Conservation (phyloP, 164 flowering plant species). For the Magnolia changhungtana region DNA sequence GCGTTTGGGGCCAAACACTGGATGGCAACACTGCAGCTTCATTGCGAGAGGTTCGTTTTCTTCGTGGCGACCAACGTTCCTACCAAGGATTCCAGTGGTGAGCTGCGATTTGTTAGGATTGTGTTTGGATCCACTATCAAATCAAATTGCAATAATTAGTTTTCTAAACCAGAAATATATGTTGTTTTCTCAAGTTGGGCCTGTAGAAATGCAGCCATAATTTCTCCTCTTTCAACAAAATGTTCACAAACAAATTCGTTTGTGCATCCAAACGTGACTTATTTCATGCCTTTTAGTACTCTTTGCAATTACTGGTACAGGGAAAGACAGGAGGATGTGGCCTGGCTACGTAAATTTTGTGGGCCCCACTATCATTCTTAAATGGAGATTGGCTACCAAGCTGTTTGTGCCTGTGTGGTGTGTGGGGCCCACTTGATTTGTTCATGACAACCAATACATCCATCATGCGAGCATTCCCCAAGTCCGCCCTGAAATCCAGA, state of each 20-base stretch:
- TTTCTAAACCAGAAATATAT: not conserved
- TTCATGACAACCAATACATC: no score
- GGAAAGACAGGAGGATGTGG: not conserved
- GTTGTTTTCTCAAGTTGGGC: no score
- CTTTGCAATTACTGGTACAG: not conserved
- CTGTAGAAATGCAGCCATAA: no score
- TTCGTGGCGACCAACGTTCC: constrained; percentile 99
- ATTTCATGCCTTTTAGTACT: not conserved
- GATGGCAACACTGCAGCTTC: constrained; percentile 80
- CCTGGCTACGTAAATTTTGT: not conserved
- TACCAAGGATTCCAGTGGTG: constrained; percentile 88
- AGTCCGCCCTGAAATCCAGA: no score
- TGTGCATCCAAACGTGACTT: not conserved
- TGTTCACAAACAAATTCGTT: no score
- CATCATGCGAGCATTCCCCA: no score
- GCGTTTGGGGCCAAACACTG: constrained; percentile 96
- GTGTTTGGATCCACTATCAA: not conserved
- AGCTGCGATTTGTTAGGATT: constrained; percentile 1
- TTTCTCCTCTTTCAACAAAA: no score
- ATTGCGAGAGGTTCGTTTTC: constrained; percentile 86
- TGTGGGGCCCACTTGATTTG: no score
- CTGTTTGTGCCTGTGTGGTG: no score
- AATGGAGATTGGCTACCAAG: no score
- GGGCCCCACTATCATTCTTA: no score
- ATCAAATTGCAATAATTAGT: not conserved